A percentile compares a stretch with the other conserved stretches of the same genome.
Evolutionary conservation across 2,329 filamentous ascomycete genomes (phyloP).

Genomic region (Fusarium mundagurra): DNA sequence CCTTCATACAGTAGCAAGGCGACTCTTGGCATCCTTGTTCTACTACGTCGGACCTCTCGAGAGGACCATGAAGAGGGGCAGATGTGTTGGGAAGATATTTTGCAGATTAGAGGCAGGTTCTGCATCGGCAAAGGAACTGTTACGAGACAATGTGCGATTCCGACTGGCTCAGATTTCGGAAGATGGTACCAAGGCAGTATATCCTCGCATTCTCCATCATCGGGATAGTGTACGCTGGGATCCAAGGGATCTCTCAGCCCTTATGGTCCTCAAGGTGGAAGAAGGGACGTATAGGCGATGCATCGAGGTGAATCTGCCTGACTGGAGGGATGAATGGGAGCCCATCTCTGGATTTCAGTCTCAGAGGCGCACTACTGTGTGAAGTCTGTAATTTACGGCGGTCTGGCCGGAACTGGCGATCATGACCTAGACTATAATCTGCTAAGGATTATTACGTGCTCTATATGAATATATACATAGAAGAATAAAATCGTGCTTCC

Average conservation of each 20-base stretch:
- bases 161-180: not conserved
- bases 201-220: not conserved
- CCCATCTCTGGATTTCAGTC: not conserved
- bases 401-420: not conserved
- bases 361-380: not conserved
- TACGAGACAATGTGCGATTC: not conserved
- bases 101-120: not conserved
- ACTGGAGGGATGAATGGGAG: not conserved
- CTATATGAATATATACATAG: not conserved
- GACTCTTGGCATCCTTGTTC: conserved; percentile 8
- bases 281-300: not conserved
- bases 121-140: not conserved
- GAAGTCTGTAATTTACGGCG: not conserved
- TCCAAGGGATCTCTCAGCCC: not conserved
- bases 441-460: accelerated
- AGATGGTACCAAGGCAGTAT: not conserved
- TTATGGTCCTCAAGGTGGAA: not conserved
- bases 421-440: accelerated
- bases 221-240: not conserved
- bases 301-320: not conserved
- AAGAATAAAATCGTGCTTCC: not conserved
- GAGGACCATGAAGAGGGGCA: not conserved
- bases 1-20: not conserved
- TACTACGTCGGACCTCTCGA: conserved; percentile 1
- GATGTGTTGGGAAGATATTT: not conserved